A percentile compares a stretch with the other conserved stretches of the same genome.
phyloP scores from a whole-genome alignment of 495 filamentous ascomycete species.

The Trichoderma virens region DNA sequence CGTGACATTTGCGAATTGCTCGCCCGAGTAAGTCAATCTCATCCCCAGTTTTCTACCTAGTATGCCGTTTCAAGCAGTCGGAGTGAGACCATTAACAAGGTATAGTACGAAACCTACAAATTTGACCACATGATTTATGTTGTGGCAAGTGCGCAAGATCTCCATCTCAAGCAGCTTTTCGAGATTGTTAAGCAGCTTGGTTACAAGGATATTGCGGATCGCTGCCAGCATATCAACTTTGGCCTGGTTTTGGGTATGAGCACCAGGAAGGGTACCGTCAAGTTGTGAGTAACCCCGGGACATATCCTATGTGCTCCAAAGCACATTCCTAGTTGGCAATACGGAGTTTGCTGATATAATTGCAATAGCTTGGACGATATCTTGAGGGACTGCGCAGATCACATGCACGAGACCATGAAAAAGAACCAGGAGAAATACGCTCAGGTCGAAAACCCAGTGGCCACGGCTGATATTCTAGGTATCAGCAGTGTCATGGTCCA shows the following conservation, averaged over 20 bases:
- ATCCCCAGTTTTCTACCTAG: not conserved
- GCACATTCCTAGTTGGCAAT: not conserved
- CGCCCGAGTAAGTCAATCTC: constrained; percentile 25
- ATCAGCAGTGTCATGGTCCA: constrained; percentile 59
- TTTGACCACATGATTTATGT: constrained; percentile 67
- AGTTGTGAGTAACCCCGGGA: constrained; percentile 19
- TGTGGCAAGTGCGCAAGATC: constrained; percentile 52
- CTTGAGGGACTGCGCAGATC: constrained; percentile 50
- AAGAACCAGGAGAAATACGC: constrained; percentile 53
- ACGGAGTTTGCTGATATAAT: not conserved
- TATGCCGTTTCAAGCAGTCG: not conserved
- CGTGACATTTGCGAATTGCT: constrained; percentile 59
- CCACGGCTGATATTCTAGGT: constrained; percentile 49
- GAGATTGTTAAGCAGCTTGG: constrained; percentile 56
- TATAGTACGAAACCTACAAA: constrained; percentile 46
- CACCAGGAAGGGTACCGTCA: constrained; percentile 50
- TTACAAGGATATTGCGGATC: constrained; percentile 48
- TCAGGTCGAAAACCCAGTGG: constrained; percentile 50
- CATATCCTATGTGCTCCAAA: not conserved
- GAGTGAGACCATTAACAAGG: not conserved
- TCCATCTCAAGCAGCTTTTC: constrained; percentile 56
- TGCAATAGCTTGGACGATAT: constrained; percentile 54
- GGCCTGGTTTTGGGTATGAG: constrained; percentile 56
- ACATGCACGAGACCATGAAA: constrained; percentile 59
- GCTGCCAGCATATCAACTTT: constrained; percentile 56